Evolutionary conservation across 1,139 yeast species (phyloP).

Genomic region (Nakaseomyces glabratus): DNA sequence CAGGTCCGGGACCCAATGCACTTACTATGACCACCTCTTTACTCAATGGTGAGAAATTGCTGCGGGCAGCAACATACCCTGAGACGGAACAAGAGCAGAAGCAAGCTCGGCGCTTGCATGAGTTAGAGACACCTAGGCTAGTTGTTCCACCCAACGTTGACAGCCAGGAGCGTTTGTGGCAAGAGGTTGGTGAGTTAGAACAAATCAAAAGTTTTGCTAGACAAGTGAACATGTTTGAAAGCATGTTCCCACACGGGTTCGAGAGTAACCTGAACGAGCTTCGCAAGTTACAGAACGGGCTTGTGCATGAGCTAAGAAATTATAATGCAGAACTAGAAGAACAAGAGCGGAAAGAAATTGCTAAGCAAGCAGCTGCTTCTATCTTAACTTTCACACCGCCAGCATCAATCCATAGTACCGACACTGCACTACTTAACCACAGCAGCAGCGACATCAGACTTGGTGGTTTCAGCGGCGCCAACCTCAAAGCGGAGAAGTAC

Average conservation of each 20-base stretch:
- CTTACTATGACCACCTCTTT: too few relatives aligned
- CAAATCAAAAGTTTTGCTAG: slow-evolving; percentile 59
- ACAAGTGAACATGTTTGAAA: slow-evolving; percentile 42
- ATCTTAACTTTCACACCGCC: slow-evolving; percentile 8
- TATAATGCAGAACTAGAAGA: slow-evolving; percentile 14
- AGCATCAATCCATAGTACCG: slow-evolving; percentile 6
- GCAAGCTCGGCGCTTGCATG: neutral
- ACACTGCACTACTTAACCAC: slow-evolving; percentile 1
- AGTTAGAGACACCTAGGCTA: slow-evolving; percentile 19
- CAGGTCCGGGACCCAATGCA: too few relatives aligned
- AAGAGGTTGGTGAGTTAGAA: slow-evolving; percentile 71
- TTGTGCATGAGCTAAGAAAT: slow-evolving; percentile 47
- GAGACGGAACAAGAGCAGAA: slow-evolving; percentile 6
- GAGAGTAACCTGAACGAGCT: slow-evolving; percentile 48
- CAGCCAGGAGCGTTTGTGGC: slow-evolving; percentile 71
- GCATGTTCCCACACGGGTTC: slow-evolving; percentile 48
- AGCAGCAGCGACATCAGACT: slow-evolving; percentile 7
- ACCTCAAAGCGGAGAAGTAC: slow-evolving; percentile 5
- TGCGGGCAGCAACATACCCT: slow-evolving; percentile 4
- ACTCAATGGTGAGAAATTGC: too few relatives aligned
- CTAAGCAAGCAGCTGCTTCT: slow-evolving; percentile 10
- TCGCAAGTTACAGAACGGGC: slow-evolving; percentile 49
- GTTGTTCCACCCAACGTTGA: slow-evolving; percentile 47
- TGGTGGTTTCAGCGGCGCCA: slow-evolving; percentile 4
- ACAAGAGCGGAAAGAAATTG: slow-evolving; percentile 13